These are phyloP conservation scores for Agapanthus africanus DNA, from an alignment of 106 monocot species.

Conservation along the genomic window DNA sequence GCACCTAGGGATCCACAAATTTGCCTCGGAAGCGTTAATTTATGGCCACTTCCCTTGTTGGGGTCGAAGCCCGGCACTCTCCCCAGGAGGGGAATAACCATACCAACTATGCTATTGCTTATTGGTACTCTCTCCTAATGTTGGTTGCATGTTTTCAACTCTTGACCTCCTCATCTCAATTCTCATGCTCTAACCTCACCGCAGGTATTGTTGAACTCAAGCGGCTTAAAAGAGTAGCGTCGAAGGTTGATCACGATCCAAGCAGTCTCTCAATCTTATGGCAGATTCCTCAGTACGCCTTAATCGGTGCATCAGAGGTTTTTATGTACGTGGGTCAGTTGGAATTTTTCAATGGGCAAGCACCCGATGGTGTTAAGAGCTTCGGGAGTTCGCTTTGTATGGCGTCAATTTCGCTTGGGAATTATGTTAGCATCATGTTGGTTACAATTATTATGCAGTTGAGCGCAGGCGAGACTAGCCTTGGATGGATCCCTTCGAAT, in stretches of 20 bases:
- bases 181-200: too few species aligned
- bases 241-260: constrained; percentile 6
- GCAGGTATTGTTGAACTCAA: constrained; percentile 37
- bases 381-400: constrained; percentile 63
- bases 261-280: constrained; percentile 43
- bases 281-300: constrained; percentile 56
- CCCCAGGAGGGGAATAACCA: too few species aligned
- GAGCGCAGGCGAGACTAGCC: constrained; percentile 5
- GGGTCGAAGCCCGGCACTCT: too few species aligned
- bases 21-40: too few species aligned
- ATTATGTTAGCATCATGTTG: constrained; percentile 65
- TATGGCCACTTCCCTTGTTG: too few species aligned
- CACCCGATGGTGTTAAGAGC: constrained; percentile 61
- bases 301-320: constrained; percentile 59
- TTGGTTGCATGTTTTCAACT: too few species aligned
- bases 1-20: too few species aligned
- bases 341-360: constrained; percentile 58
- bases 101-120: too few species aligned
- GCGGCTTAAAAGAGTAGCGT: constrained; percentile 24
- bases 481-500: constrained; percentile 71
- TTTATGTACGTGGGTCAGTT: constrained; percentile 67
- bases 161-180: too few species aligned
- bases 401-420: constrained; percentile 71
- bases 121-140: too few species aligned
- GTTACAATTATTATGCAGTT: constrained; percentile 36